These are phyloP conservation scores for Suillus decipiens DNA, from an alignment of 768 basidiomycete species.

Conservation along the genomic window DNA sequence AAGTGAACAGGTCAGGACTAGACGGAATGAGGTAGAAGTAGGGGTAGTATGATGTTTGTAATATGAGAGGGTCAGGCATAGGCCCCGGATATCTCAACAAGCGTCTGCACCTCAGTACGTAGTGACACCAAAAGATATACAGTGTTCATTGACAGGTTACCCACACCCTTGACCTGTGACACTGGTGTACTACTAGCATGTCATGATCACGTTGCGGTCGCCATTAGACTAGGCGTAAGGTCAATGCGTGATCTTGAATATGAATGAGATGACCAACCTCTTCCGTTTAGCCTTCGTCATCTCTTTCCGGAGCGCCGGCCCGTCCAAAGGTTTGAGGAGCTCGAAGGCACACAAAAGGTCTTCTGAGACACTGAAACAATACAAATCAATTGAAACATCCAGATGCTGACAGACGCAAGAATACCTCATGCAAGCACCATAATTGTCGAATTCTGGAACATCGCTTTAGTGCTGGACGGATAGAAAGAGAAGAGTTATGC, in stretches of 20 bases:
- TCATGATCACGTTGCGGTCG: slow-evolving; percentile 31
- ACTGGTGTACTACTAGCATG: slow-evolving; percentile 1
- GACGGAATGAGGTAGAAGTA: slow-evolving; percentile 22
- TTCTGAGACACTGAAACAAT: slow-evolving; percentile 77
- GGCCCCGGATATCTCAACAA: slow-evolving; percentile 22
- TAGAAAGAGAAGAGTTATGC: slow-evolving; percentile 27
- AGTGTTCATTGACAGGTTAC: slow-evolving; percentile 4
- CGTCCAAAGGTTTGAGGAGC: slow-evolving; percentile 92
- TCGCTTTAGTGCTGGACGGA: slow-evolving; percentile 19
- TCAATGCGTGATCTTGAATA: slow-evolving; percentile 8
- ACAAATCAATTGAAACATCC: slow-evolving; percentile 18
- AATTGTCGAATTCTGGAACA: slow-evolving; percentile 85
- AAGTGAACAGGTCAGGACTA: slow-evolving; percentile 29
- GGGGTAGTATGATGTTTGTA: slow-evolving; percentile 22
- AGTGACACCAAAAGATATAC: neutral
- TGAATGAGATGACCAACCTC: slow-evolving; percentile 52
- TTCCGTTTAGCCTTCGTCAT: slow-evolving; percentile 99
- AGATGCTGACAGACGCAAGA: slow-evolving; percentile 4
- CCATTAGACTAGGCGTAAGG: slow-evolving; percentile 31
- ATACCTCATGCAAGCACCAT: slow-evolving; percentile 93
- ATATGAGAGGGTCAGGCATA: slow-evolving; percentile 30
- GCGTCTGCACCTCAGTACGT: neutral
- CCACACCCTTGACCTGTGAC: slow-evolving; percentile 6
- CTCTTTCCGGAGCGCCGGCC: slow-evolving; percentile 92
- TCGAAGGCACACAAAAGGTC: slow-evolving; percentile 98